Evolutionary conservation across 805 yeast species (phyloP).

Genomic region (Metschnikowia kunwiensis): DNA sequence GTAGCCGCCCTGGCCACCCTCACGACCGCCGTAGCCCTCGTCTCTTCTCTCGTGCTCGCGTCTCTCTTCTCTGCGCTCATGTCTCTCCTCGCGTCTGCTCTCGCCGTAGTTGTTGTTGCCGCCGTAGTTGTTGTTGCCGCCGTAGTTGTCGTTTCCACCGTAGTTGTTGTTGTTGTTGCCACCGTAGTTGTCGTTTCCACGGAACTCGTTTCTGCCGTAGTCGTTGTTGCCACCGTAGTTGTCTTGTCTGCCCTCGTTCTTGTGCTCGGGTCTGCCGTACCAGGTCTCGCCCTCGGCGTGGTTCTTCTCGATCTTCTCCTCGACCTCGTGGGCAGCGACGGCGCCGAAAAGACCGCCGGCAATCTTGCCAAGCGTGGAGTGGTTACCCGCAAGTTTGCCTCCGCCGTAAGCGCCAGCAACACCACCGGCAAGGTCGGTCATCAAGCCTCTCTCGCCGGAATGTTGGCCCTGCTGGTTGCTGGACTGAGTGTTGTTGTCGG

Average conservation of each 20-base stretch:
- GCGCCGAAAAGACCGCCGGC: constrained; percentile 59
- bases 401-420: constrained; percentile 40
- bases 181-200: constrained; percentile 4
- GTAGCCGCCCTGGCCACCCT: constrained; percentile 14
- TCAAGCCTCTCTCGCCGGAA: constrained; percentile 28
- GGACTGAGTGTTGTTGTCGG: constrained; percentile 11
- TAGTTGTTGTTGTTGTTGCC: not conserved
- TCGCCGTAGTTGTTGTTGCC: constrained; percentile 6
- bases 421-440: constrained; percentile 28
- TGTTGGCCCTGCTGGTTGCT: constrained; percentile 14
- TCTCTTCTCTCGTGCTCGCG: constrained; percentile 3
- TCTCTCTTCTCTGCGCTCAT: constrained; percentile 1
- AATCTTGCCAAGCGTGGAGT: constrained; percentile 43
- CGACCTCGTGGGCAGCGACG: constrained; percentile 48
- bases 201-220: constrained; percentile 10
- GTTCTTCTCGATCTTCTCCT: constrained; percentile 34
- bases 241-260: constrained; percentile 6
- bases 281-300: constrained; percentile 7
- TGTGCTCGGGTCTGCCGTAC: not conserved
- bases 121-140: constrained; percentile 4
- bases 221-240: constrained; percentile 5
- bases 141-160: constrained; percentile 7
- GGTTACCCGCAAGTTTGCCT: constrained; percentile 26
- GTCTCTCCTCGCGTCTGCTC: not conserved
- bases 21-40: constrained; percentile 8